These are phyloP conservation scores for Stygiomarasmius scandens DNA, from an alignment of 1,284 basidiomycete genomes.

Conservation along the genomic window DNA sequence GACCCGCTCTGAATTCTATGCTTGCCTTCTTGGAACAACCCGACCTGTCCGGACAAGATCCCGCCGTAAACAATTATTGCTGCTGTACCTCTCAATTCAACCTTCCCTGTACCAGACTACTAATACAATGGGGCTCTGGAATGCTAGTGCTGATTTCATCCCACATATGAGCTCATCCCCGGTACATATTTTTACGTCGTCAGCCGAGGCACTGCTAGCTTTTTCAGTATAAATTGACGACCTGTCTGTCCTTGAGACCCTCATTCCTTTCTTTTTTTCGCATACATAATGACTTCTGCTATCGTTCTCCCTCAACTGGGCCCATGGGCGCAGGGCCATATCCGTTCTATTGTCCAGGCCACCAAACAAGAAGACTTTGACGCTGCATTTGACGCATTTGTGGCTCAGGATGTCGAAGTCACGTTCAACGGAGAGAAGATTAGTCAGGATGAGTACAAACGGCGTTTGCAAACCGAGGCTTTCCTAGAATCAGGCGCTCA, in stretches of 20 bases:
- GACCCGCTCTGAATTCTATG: too few species aligned
- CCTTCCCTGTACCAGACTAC: neutral
- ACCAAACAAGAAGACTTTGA: conserved; percentile 19
- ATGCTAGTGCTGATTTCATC: neutral
- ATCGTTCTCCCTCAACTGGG: conserved; percentile 12
- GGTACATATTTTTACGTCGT: neutral
- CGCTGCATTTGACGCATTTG: conserved; percentile 24
- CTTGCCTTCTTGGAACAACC: neutral
- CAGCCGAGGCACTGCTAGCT: neutral
- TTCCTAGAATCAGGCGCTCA: conserved; percentile 29
- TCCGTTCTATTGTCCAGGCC: conserved; percentile 23
- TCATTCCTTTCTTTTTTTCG: neutral
- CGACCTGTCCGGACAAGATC: neutral
- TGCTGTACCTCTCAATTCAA: neutral
- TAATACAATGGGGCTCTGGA: neutral
- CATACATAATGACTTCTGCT: neutral
- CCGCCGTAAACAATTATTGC: neutral
- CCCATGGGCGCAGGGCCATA: conserved; percentile 24
- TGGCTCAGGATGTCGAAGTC: conserved; percentile 23
- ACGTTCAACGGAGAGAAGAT: conserved; percentile 31
- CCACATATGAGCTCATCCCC: neutral
- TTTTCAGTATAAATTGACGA: neutral
- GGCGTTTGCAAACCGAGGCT: conserved; percentile 27
- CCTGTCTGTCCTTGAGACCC: neutral
- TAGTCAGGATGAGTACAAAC: conserved; percentile 32